Base-by-base conservation (phyloP, 352 stramenopile species). In the Globisporangium spinosum region DNA sequence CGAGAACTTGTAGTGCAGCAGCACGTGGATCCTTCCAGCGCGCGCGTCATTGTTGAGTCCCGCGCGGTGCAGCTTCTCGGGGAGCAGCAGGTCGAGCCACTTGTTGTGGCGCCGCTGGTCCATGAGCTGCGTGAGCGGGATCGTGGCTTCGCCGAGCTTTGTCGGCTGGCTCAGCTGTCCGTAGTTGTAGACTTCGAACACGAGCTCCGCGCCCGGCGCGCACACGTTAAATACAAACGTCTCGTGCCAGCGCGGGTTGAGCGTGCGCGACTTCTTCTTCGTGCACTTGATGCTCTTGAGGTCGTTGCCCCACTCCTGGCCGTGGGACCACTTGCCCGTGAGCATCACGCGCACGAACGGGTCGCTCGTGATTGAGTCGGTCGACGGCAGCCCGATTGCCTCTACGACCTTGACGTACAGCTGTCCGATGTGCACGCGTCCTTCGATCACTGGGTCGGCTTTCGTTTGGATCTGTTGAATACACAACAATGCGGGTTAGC, bases 141-240 rank as follows among this genome's bases (percentile, higher is more conserved):
- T 87, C 27, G 77, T 80, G 20, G 85, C 82, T 65, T 95, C 85
- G n/a, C 87, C 87, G 7, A 95, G 77, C 62, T 95, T 95, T 13
- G 83, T 93, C 7, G 87, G 84, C 58, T 93, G 87, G 47, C 83
- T 90, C 58, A 95, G 65, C 67, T 95, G 87, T 0, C 87, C 87
- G 55, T 91, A 87, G 70, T 95, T 95, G 75, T 92, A 95, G 57
- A 95, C 85, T 60, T 95, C 87, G 34, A 95, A 80, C 38, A 93
- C 74, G 34, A 95, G 70, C 66, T 93, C 85, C 0, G 87, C 87
- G n/a, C 87, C 87, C 4, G 87, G 87, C 4, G 87, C 87, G 58
- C 85, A 95, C 35, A 95, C 87, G 65, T 95, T 95, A 72, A 93
- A 95, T 47, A 95, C 87, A 55, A 95, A 95, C 10, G 83, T 95